Base-by-base conservation (phyloP, 179 eudicot species). In the Camellia oleifera region DNA sequence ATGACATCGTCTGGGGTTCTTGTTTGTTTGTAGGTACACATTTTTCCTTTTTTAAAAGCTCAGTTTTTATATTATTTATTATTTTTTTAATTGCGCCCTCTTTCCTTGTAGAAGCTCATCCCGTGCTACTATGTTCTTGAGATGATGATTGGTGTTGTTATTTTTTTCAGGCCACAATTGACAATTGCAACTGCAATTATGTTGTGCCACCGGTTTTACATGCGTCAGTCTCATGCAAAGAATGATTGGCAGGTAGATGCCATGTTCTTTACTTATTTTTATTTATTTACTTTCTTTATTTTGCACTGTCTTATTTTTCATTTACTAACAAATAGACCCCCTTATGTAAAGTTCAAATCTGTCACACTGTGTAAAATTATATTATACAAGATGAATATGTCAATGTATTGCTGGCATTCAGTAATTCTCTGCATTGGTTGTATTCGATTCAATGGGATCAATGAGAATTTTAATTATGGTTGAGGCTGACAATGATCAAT, bases 221-320 rank as follows among this genome's bases (percentile, higher is more conserved):
- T 88, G 91, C 88, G 90, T 13, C 97, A 93, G 72, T 93, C 95
- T 82, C 95, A 83, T 84, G 88, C 91, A 17, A 93, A 90, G 83
- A 93, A 90, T 83, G 89, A 90, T 76, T 93, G 95, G 97, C 92
- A 89, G 95, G 97, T 93, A 89, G 14, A 32, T 63, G 20, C 45
- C 63, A 26, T 26, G n/a, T 58, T 71, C 2, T 50, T 71, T 46
- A 32, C 40, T 32, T 32, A 32, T 32, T 32, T 32, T 32, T 32
- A 32, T 32, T 32, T 32, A 32, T 32, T 71, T 50, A 14, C 58
- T 50, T 48, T 20, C n/a, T 23, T 48, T 13, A 4, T 40, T 66
- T 18, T 4, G 58, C 40, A 52, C 12, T 71, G 53, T 17, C 42
- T 15, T 76, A 62, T 20, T 76, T 4, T 13, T 7, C 1, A 40